A percentile compares a stretch with the other conserved stretches of the same genome.
Conservation (phyloP, 73 alveolate genomes). For the Symbiodinium pilosum region DNA sequence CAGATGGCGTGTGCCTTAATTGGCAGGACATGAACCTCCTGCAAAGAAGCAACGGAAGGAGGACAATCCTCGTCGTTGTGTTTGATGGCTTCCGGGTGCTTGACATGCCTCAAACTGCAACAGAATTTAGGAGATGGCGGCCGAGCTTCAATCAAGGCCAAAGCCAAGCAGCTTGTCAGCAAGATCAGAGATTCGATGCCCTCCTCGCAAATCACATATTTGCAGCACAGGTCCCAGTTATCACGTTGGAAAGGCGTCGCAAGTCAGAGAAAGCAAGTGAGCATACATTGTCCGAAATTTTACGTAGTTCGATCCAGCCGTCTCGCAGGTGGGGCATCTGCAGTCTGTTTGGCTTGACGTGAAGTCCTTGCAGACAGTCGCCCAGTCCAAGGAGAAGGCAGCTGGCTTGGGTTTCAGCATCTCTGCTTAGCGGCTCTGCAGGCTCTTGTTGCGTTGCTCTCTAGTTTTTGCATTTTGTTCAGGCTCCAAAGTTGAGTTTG, state of each 20-base stretch:
- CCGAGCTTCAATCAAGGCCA: conserved; percentile 48
- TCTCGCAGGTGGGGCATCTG: conserved; percentile 49
- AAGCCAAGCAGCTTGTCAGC: conserved; percentile 67
- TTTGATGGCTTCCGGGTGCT: neutral
- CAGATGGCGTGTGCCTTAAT: neutral
- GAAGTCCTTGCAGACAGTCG: conserved; percentile 10
- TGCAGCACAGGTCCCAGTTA: conserved; percentile 44
- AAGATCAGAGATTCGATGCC: neutral
- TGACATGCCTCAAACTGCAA: neutral
- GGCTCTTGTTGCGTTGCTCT: neutral
- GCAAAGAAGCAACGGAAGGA: conserved; percentile 51
- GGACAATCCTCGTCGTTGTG: neutral
- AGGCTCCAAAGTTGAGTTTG: conserved; percentile 91
- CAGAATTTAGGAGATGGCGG: conserved; percentile 20
- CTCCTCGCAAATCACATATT: neutral
- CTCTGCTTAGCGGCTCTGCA: neutral
- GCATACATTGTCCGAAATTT: neutral
- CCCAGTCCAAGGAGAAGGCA: conserved; percentile 39
- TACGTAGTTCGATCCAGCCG: neutral
- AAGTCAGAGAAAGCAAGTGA: neutral
- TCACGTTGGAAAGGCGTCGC: conserved; percentile 56
- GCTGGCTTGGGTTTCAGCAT: neutral
- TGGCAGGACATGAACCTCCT: conserved; percentile 77
- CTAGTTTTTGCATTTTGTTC: neutral
- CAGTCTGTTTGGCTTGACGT: conserved; percentile 73